Evolutionary conservation across 176 grass and related monocot genomes (phyloP), one percentile per base, ranked within the genome.

Genomic region (Juncus inflexus): DNA sequence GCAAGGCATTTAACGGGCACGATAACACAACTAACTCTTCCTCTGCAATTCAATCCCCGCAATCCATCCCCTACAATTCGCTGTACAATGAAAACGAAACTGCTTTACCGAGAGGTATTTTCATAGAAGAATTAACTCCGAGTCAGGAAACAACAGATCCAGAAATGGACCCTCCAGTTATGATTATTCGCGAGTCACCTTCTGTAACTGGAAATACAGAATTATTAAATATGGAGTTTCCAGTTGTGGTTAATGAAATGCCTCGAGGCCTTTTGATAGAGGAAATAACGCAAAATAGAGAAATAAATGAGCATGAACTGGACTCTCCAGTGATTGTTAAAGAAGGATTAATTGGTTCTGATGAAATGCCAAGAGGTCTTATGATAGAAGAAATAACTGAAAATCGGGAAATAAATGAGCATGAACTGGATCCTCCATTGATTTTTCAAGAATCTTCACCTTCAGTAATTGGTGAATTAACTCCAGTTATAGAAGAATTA

Each of bases 151-250:
- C 52, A 71, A 58, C 37, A 16, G 53, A 58, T 71, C 67, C 67
- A 42, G 67, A 71, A 45, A 71, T 71, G 67, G 67, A 71, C 2
- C 37, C 39, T 71, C 39, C 67, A 45, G 54, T 71, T 71, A 59
- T 71, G 38, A 71, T 71, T 15, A 59, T 71, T 57, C 39, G 67
- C 55, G 67, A 71, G 57, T 71, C 67, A 57, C 67, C 67, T 58
- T 45, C 39, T 45, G 42, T 45, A 43, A n/a, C 7, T 43, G 67
- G 52, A 3, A 6, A 4, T 52, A 52, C 42, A 58, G 67, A 59
- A 71, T 58, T 59, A 42, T 15, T 11, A 58, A 45, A 9, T 71
- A 71, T 71, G 67, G 52, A 71, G 12, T 37, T 7, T 71, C 67
- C 67, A 58, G 67, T 71, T 14, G 19, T 59, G 67, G 35, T 70